Evolutionary conservation across 352 stramenopile genomes (phyloP).

Genomic region (Thalassiosira allenii): DNA sequence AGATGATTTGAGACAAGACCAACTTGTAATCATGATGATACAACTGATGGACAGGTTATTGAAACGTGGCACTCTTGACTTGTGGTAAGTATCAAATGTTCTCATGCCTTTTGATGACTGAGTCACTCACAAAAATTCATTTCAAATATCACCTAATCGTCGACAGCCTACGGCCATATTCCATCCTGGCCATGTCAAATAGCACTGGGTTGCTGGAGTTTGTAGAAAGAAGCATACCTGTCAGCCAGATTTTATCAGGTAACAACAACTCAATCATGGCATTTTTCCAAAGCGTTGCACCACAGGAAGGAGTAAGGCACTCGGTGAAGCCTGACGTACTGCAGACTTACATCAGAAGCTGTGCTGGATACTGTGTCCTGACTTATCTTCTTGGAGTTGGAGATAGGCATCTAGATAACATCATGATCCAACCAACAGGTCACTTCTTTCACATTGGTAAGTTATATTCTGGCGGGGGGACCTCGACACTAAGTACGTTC

Average conservation of each 20-base stretch:
- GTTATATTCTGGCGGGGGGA: background rate
- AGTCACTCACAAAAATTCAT: background rate
- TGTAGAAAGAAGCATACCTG: constrained; percentile 93
- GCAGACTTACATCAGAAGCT: constrained; percentile 97
- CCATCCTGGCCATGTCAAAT: constrained; percentile 88
- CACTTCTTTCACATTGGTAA: constrained; percentile 98
- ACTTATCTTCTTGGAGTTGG: constrained; percentile 99
- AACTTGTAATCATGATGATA: constrained; percentile 99
- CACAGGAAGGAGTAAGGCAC: constrained; percentile 84
- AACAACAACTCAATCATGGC: constrained; percentile 92
- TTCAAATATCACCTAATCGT: constrained; percentile 55
- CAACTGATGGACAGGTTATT: constrained; percentile 98
- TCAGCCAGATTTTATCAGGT: constrained; percentile 95
- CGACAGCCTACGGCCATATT: constrained; percentile 93
- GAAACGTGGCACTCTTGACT: constrained; percentile 98
- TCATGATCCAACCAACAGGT: constrained; percentile 96
- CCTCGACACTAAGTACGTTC: constrained; percentile 76
- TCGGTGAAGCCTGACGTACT: constrained; percentile 92
- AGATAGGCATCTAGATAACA: constrained; percentile 99
- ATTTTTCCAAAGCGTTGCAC: constrained; percentile 80
- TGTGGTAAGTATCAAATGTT: constrained; percentile 85
- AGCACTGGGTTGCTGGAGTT: constrained; percentile 97
- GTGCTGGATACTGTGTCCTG: constrained; percentile 99
- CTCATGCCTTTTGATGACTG: background rate
- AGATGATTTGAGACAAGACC: constrained; percentile 99